phyloP scores from a whole-genome alignment of 2,329 filamentous ascomycete species.

The Aquanectria penicillioides region DNA sequence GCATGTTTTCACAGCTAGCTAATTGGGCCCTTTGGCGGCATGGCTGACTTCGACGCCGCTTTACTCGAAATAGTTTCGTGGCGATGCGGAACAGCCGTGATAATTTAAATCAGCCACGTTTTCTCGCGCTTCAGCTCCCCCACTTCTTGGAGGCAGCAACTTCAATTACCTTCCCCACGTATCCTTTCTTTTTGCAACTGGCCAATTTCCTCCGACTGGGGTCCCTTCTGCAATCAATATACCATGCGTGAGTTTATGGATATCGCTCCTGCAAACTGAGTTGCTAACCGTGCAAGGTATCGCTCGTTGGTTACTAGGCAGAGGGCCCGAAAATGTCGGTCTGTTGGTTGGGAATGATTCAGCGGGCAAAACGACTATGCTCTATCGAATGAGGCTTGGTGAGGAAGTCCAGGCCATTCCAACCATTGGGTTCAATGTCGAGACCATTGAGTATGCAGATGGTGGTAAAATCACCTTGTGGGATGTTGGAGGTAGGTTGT shows the following conservation, averaged over 20 bases:
- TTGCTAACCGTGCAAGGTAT: slow-evolving; percentile 28
- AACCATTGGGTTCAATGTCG: slow-evolving; percentile 95
- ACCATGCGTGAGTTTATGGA: slow-evolving; percentile 31
- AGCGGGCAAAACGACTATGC: slow-evolving; percentile 78
- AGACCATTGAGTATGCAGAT: slow-evolving; percentile 65
- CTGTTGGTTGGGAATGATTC: slow-evolving; percentile 38
- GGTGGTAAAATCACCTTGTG: slow-evolving; percentile 38
- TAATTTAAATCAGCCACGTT: slow-evolving; percentile 38
- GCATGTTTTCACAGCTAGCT: too few species aligned
- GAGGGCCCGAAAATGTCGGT: slow-evolving; percentile 29
- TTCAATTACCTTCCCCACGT: slow-evolving; percentile 15
- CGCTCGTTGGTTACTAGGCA: slow-evolving; percentile 35
- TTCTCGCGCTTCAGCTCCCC: slow-evolving; percentile 28
- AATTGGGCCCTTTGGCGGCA: too few species aligned
- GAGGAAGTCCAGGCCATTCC: slow-evolving; percentile 94
- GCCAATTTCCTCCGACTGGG: background rate
- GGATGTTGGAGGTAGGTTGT: slow-evolving; percentile 42
- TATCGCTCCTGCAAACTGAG: accelerated
- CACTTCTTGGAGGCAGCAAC: slow-evolving; percentile 34
- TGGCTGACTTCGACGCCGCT: too few species aligned
- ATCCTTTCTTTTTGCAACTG: background rate
- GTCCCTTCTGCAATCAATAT: background rate
- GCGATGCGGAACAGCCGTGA: slow-evolving; percentile 22
- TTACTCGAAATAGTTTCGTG: too few species aligned
- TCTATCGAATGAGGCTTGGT: slow-evolving; percentile 87